Evolutionary conservation across 352 stramenopile species (phyloP).

Genomic region (Phytophthora melonis): DNA sequence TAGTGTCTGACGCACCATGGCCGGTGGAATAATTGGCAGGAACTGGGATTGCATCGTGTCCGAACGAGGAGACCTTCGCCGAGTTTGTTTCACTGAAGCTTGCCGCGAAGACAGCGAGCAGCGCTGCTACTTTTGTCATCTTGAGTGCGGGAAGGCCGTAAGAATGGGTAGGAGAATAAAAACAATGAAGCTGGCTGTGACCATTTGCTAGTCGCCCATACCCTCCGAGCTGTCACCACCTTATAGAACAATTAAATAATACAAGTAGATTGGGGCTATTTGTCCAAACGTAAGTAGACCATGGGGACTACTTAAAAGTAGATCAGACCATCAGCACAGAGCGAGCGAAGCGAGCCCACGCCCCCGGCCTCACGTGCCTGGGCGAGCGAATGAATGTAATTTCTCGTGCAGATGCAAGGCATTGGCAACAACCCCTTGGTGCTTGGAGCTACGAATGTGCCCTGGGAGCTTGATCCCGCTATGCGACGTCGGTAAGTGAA

Average conservation of each 20-base stretch:
- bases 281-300: no score
- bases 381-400: no score
- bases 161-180: not conserved
- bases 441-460: constrained; percentile 98
- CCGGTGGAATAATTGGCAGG: not conserved
- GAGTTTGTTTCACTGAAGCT: not conserved
- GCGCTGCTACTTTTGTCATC: constrained; percentile 7
- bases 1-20: not conserved
- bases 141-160: not conserved
- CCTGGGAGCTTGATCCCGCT: constrained; percentile 98
- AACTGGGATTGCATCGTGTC: not conserved
- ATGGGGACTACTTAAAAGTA: no score
- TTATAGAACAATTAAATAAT: no score
- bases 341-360: no score
- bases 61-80: constrained; percentile 1
- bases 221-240: no score
- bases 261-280: no score
- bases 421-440: constrained; percentile 95
- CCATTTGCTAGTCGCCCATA: not conserved
- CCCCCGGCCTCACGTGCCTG: no score
- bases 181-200: not conserved
- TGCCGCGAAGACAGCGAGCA: constrained; percentile 8
- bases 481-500: constrained; percentile 92
- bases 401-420: constrained; percentile 98
- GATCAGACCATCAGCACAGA: no score